Percentiles rank a stretch among this genome's conserved stretches.
Conservation (phyloP, 2,329 filamentous ascomycete species). For the Tolypocladium album region DNA sequence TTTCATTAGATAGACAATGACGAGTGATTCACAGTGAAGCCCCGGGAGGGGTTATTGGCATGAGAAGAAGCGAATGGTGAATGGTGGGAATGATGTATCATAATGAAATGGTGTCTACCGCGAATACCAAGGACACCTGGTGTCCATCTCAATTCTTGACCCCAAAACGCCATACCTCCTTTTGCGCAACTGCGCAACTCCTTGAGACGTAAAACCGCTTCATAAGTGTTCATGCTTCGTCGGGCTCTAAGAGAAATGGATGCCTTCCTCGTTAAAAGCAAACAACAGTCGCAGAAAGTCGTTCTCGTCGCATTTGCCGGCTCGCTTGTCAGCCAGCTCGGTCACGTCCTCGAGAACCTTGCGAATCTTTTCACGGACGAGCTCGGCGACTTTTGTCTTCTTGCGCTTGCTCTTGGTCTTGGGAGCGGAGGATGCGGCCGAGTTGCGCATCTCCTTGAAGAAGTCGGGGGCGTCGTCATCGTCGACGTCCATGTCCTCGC, state of each 20-base stretch:
- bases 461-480: conserved; percentile 71
- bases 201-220: neutral
- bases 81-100: neutral
- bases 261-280: conserved; percentile 83
- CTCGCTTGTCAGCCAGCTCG: conserved; percentile 66
- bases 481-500: conserved; percentile 42
- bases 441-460: conserved; percentile 56
- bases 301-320: conserved; percentile 82
- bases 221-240: neutral
- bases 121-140: neutral
- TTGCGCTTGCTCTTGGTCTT: conserved; percentile 61
- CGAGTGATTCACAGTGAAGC: neutral
- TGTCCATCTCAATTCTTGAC: neutral
- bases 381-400: conserved; percentile 67
- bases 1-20: neutral
- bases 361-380: conserved; percentile 80
- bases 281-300: conserved; percentile 75
- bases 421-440: conserved; percentile 19
- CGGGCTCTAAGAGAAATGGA: conserved; percentile 65
- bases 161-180: neutral
- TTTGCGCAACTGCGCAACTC: neutral
- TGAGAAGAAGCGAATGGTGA: neutral
- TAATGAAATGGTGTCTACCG: neutral
- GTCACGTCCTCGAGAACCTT: conserved; percentile 77
- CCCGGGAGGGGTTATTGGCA: neutral